A percentile compares a stretch with the other conserved stretches of the same genome.
phyloP scores from a whole-genome alignment of 768 basidiomycete genomes.

The Lactarius trivialis region DNA sequence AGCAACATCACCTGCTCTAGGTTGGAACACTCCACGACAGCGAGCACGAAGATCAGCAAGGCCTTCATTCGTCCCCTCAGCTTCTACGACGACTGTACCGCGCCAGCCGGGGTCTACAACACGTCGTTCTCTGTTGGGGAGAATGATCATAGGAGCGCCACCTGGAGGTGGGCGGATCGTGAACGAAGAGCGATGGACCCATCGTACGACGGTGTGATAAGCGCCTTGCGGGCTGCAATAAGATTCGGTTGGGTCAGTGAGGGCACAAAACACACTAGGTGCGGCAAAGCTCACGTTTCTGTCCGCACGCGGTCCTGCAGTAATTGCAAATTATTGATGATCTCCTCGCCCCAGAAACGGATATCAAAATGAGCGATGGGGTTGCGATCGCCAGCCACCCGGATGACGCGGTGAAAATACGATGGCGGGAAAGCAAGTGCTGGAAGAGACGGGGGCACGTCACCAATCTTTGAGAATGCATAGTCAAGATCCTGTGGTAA shows the following conservation, averaged over 20 bases:
- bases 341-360: conserved; percentile 71
- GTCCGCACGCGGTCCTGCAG: conserved; percentile 71
- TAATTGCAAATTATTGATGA: conserved; percentile 65
- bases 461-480: conserved; percentile 67
- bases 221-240: conserved; percentile 64
- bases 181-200: conserved; percentile 80
- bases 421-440: conserved; percentile 79
- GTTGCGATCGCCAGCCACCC: conserved; percentile 37
- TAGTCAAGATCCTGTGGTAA: conserved; percentile 71
- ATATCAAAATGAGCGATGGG: conserved; percentile 69
- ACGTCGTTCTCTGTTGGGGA: conserved; percentile 27
- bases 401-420: conserved; percentile 82
- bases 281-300: conserved; percentile 57
- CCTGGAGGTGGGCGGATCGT: conserved; percentile 45
- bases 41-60: conserved; percentile 70
- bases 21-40: conserved; percentile 65
- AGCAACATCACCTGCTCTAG: conserved; percentile 40
- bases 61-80: conserved; percentile 83
- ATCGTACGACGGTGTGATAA: conserved; percentile 75
- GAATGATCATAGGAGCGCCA: conserved; percentile 31
- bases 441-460: conserved; percentile 74
- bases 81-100: conserved; percentile 76
- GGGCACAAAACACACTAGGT: conserved; percentile 9
- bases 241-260: conserved; percentile 8
- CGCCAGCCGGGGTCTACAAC: conserved; percentile 74